Evolutionary conservation across 441 rosid genomes (phyloP), one percentile per base, ranked within the genome.

Genomic region (Hypseocharis bilobata): DNA sequence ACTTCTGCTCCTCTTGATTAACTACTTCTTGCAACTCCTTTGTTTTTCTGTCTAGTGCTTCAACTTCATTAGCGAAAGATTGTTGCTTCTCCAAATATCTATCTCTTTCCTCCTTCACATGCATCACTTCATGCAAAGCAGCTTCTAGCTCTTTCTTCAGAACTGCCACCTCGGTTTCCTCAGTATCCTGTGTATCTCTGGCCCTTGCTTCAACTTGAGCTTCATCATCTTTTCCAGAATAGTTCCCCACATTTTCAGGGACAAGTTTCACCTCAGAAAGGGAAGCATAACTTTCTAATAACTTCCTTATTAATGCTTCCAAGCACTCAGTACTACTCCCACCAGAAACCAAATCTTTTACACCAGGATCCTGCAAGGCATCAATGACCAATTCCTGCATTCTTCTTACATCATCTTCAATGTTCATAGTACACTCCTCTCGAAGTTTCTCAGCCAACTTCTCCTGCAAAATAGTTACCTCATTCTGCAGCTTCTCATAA

Each of bases 1-100:
- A 85, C 79, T 85, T 95, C 82, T 86, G 96, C 82, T 90, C 96
- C 83, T 92, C 99, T 80, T 84, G 93, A 65, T 68, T 70, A 62
- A 87, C 92, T 32, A 76, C 76, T 70, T 75, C 90, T 69, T 82
- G 91, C 83, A 95, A 74, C 74, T 87, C 91, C 60, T 68, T 64
- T 38, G 70, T 82, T 77, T 83, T 84, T 75, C 73, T 87, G 66
- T 81, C 76, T 40, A 86, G 85, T 63, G 75, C 79, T 76, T 84
- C 91, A 72, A 84, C 76, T 80, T 90, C 86, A 77, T 74, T 72
- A 71, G 81, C 63, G 72, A 88, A 73, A 52, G 85, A 79, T 69
- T 83, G 87, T 67, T 82, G 87, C 75, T 80, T 82, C 76, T 80
- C 88, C 77, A 80, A 36, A 65, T 76, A 80, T 64, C 59, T 71